phyloP scores from a whole-genome alignment of 768 basidiomycete genomes.

The Rhodotorula babjevae region DNA sequence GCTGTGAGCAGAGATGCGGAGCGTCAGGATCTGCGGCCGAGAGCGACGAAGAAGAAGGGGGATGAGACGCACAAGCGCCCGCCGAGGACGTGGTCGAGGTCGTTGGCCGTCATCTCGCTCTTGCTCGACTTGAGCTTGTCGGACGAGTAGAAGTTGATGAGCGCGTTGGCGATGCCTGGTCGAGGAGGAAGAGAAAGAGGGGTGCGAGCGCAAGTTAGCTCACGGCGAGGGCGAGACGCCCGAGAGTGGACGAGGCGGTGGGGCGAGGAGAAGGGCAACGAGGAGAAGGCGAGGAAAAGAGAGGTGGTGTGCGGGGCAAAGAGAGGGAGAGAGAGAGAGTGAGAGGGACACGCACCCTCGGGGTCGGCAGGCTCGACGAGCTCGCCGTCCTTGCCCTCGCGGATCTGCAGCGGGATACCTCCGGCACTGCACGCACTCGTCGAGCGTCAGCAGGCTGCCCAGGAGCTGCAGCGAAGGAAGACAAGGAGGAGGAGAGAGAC shows the following conservation, averaged over 20 bases:
- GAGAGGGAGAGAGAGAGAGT: background rate
- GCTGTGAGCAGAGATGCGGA: background rate
- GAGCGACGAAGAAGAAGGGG: background rate
- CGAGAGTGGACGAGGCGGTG: too few species aligned
- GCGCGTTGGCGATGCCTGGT: slow-evolving; percentile 14
- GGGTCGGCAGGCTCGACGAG: slow-evolving; percentile 74
- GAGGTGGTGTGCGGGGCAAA: background rate
- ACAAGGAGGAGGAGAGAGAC: slow-evolving; percentile 79
- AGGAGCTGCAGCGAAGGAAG: too few species aligned
- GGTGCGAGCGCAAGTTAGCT: too few species aligned
- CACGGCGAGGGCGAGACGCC: background rate
- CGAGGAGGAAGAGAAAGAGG: too few species aligned
- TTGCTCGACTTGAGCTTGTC: background rate
- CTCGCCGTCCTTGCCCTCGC: slow-evolving; percentile 81
- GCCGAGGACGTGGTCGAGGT: background rate
- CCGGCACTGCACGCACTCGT: slow-evolving; percentile 55
- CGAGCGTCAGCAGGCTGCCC: too few species aligned
- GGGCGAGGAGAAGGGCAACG: too few species aligned
- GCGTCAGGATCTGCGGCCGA: background rate
- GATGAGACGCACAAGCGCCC: slow-evolving; percentile 5
- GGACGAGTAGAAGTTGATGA: slow-evolving; percentile 9
- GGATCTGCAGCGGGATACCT: slow-evolving; percentile 88
- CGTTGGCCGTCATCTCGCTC: slow-evolving; percentile 9
- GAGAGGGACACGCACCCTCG: slow-evolving; percentile 40
- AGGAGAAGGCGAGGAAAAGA: background rate